Evolutionary conservation across 179 eudicot species (phyloP).

Genomic region (Beta lomatogona): DNA sequence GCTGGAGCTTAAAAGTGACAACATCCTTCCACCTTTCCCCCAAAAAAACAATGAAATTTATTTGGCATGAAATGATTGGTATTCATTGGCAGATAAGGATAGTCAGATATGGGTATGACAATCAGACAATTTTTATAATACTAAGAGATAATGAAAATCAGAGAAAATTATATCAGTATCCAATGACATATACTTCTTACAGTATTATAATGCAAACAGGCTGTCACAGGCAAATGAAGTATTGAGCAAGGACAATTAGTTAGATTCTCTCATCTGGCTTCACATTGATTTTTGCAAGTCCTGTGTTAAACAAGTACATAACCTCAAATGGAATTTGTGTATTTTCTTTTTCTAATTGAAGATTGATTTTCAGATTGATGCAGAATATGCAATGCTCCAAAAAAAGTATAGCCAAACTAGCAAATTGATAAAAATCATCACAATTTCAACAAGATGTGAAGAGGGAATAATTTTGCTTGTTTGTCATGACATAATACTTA

Average conservation of each 20-base stretch:
- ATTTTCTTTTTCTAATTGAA: neutral
- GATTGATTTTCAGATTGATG: neutral
- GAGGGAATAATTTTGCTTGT: constrained; percentile 23
- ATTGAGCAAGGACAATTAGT: constrained; percentile 4
- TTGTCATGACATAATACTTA: constrained; percentile 26
- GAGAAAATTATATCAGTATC: neutral
- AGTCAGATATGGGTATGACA: neutral
- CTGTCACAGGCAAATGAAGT: neutral
- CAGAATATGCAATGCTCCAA: constrained; percentile 22
- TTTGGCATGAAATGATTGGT: constrained; percentile 12
- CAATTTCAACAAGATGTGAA: constrained; percentile 15
- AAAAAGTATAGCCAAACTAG: constrained; percentile 21
- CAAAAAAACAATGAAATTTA: neutral
- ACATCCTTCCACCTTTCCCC: neutral
- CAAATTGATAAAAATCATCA: constrained; percentile 12
- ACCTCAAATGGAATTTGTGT: neutral
- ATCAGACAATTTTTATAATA: neutral
- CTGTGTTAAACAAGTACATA: neutral
- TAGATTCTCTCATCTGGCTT: neutral
- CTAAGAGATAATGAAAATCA: neutral
- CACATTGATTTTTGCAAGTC: neutral
- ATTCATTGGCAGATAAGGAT: constrained; percentile 18
- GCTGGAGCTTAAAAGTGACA: constrained; percentile 10
- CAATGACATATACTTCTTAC: neutral
- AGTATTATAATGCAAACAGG: neutral